phyloP scores from a whole-genome alignment of 768 basidiomycete genomes.

The Terana coerulea region DNA sequence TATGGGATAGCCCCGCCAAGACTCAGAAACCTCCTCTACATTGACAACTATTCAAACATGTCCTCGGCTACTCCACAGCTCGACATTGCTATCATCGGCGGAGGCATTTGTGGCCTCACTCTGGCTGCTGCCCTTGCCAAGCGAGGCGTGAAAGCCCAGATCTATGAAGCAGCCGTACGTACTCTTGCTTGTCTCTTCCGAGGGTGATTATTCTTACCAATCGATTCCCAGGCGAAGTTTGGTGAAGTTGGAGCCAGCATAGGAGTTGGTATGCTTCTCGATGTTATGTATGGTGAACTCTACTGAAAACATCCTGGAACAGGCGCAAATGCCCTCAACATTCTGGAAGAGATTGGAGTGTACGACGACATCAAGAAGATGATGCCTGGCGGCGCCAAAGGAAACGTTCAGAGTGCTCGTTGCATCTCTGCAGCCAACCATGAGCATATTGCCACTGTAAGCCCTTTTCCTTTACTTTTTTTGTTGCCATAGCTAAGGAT shows the following conservation, averaged over 20 bases:
- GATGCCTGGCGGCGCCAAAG: too few species aligned
- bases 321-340: slow-evolving; percentile 6
- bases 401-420: too few species aligned
- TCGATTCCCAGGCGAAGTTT: background rate
- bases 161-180: slow-evolving; percentile 52
- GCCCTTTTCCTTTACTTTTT: too few species aligned
- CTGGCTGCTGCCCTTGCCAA: slow-evolving; percentile 42
- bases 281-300: background rate
- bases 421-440: too few species aligned
- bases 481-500: too few species aligned
- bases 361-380: slow-evolving; percentile 8
- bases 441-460: too few species aligned
- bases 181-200: background rate
- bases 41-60: too few species aligned
- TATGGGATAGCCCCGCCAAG: too few species aligned
- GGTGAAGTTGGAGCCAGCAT: slow-evolving; percentile 13
- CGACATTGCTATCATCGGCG: slow-evolving; percentile 52
- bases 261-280: slow-evolving; percentile 8
- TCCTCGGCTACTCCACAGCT: too few species aligned
- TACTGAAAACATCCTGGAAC: background rate
- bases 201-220: background rate
- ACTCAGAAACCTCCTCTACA: too few species aligned
- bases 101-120: slow-evolving; percentile 51
- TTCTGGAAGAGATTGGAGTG: slow-evolving; percentile 5
- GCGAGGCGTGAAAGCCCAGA: slow-evolving; percentile 40